Conservation (phyloP, 352 stramenopile genomes). For the Halophytophthora polymorphica region DNA sequence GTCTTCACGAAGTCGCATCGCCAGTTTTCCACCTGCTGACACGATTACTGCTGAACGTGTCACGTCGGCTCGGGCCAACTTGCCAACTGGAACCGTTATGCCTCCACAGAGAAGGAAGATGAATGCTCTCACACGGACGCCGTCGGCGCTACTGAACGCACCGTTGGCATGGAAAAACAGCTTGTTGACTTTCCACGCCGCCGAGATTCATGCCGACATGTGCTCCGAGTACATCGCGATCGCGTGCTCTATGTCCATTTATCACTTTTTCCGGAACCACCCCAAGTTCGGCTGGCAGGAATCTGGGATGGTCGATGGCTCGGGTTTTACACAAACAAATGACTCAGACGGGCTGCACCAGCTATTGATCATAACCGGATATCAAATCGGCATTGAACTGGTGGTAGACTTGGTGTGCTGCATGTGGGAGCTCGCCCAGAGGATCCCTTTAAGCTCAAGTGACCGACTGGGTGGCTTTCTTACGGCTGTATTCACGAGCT, state of each 20-base stretch:
- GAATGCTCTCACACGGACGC: background rate
- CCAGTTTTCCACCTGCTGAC: too few relatives aligned
- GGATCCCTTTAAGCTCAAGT: constrained; percentile 14
- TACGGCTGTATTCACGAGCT: constrained; percentile 12
- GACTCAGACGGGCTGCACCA: too few relatives aligned
- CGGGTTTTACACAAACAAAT: too few relatives aligned
- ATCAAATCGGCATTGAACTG: constrained; percentile 24
- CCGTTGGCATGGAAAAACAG: background rate
- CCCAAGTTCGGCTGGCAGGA: constrained; percentile 17
- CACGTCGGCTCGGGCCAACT: too few relatives aligned
- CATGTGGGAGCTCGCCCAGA: constrained; percentile 20
- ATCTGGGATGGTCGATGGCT: too few relatives aligned
- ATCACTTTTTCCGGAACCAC: constrained; percentile 19
- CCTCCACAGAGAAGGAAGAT: background rate
- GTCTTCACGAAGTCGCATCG: background rate
- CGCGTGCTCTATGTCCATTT: constrained; percentile 26
- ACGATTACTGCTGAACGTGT: too few relatives aligned
- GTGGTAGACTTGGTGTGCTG: constrained; percentile 23
- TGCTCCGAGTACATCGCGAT: constrained; percentile 42
- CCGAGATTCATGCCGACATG: constrained; percentile 25
- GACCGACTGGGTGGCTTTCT: constrained; percentile 9
- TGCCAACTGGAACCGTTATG: too few relatives aligned
- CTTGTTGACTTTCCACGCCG: constrained; percentile 16
- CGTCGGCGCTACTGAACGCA: background rate
- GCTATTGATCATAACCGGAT: background rate